Conservation (phyloP, 2,329 filamentous ascomycete genomes). For the Penicillium thymicola region DNA sequence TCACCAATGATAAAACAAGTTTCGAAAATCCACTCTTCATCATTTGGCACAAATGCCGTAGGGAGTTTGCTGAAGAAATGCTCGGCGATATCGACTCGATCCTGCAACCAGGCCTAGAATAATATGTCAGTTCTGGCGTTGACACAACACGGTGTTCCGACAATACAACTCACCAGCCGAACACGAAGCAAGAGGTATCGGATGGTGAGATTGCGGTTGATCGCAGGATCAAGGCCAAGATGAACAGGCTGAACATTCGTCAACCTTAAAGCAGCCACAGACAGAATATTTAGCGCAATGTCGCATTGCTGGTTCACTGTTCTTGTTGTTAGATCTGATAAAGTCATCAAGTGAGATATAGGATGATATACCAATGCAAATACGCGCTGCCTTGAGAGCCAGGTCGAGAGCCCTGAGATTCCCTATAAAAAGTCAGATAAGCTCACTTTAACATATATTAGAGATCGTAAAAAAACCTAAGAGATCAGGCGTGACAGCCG, state of each 20-base stretch:
- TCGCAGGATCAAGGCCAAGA: slow-evolving; percentile 5
- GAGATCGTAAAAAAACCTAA: neutral
- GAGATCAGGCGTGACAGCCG: neutral
- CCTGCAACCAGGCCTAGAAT: slow-evolving; percentile 69
- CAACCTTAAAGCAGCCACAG: slow-evolving; percentile 61
- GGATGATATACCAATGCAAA: slow-evolving; percentile 56
- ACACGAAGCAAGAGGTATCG: slow-evolving; percentile 67
- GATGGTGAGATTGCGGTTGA: slow-evolving; percentile 29
- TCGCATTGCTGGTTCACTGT: slow-evolving; percentile 55
- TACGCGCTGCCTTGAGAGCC: slow-evolving; percentile 62
- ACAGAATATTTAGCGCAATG: slow-evolving; percentile 59
- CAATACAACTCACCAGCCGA: slow-evolving; percentile 55
- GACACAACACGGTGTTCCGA: neutral
- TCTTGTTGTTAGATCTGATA: slow-evolving; percentile 14
- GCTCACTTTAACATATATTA: neutral
- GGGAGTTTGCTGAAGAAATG: slow-evolving; percentile 66
- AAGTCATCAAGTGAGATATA: neutral
- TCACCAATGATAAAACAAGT: slow-evolving; percentile 71
- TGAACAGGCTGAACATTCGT: slow-evolving; percentile 23
- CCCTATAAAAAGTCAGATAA: slow-evolving; percentile 5
- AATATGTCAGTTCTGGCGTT: neutral
- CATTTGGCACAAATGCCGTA: slow-evolving; percentile 38
- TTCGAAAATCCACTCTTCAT: slow-evolving; percentile 58
- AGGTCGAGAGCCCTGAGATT: slow-evolving; percentile 58
- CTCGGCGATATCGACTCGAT: slow-evolving; percentile 71